Percentiles rank a stretch among this genome's conserved stretches.
Conservation (phyloP, 2,329 filamentous ascomycete genomes). For the Xylariaceae sp. region DNA sequence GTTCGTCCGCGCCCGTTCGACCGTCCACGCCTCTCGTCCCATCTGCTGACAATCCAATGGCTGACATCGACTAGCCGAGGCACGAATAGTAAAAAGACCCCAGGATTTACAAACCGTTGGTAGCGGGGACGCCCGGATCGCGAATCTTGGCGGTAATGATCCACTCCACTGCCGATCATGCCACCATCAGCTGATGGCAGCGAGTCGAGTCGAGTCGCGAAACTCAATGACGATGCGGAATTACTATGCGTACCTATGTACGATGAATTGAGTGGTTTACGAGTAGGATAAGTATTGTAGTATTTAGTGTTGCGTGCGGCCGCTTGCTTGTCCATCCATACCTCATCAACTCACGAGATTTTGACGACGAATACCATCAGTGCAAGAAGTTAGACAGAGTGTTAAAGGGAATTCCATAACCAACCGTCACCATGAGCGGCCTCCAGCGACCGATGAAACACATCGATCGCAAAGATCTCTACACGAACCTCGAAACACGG, state of each 20-base stretch:
- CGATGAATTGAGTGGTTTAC: too few relatives aligned
- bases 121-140: too few relatives aligned
- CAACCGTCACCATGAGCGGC: conserved; percentile 21
- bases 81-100: too few relatives aligned
- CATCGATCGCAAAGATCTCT: conserved; percentile 64
- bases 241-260: too few relatives aligned
- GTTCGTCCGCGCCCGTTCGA: too few relatives aligned
- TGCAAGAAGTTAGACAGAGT: too few relatives aligned
- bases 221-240: background rate
- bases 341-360: background rate
- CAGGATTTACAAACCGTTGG: too few relatives aligned
- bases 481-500: conserved; percentile 63
- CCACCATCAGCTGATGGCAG: conserved; percentile 18
- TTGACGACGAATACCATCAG: background rate
- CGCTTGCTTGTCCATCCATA: background rate
- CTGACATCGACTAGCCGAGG: too few relatives aligned
- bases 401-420: background rate
- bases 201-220: background rate
- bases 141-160: background rate
- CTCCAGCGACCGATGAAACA: conserved; percentile 44
- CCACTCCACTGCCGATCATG: conserved; percentile 11
- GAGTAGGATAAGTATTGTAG: too few relatives aligned
- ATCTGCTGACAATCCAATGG: too few relatives aligned
- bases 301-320: background rate
- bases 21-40: too few relatives aligned